A percentile compares a stretch with the other conserved stretches of the same genome.
These are phyloP conservation scores for Tetracladium maxilliforme DNA, from an alignment of 2,329 filamentous ascomycete genomes.

Conservation along the genomic window DNA sequence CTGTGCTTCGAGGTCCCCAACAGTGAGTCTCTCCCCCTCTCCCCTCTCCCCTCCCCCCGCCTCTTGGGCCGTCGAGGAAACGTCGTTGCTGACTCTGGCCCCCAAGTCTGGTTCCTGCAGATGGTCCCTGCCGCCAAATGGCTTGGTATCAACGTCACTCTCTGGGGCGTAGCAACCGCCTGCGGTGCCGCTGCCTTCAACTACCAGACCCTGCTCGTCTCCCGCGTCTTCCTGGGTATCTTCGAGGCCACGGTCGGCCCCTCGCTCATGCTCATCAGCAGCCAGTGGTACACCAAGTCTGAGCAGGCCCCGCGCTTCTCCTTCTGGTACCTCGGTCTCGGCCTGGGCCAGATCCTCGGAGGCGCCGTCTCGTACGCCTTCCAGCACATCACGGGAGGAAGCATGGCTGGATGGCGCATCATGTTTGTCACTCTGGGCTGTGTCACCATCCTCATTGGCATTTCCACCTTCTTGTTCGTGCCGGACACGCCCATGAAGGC, in stretches of 20 bases:
- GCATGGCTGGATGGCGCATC: constrained; percentile 26
- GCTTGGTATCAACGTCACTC: constrained; percentile 39
- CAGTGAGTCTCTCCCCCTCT: constrained; percentile 1
- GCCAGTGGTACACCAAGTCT: constrained; percentile 39
- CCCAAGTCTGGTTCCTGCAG: constrained; percentile 39
- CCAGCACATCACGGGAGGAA: constrained; percentile 26
- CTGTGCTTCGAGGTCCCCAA: constrained; percentile 44
- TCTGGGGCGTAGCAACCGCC: constrained; percentile 42
- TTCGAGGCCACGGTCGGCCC: constrained; percentile 47
- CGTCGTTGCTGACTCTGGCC: not conserved
- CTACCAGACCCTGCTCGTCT: constrained; percentile 36
- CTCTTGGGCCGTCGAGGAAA: not conserved
- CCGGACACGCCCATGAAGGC: constrained; percentile 33
- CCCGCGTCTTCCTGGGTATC: constrained; percentile 42
- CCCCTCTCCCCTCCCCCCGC: not conserved
- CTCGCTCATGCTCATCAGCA: constrained; percentile 43
- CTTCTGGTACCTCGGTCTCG: constrained; percentile 46
- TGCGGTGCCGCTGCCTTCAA: constrained; percentile 36
- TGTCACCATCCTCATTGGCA: constrained; percentile 27
- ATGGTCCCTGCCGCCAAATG: constrained; percentile 45
- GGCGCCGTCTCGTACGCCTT: constrained; percentile 35
- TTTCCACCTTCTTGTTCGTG: constrained; percentile 23
- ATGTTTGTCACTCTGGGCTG: constrained; percentile 34
- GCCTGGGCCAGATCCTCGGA: constrained; percentile 37
- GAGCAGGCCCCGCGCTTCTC: constrained; percentile 44